These are phyloP conservation scores for Aspergillus hiratsukae DNA, from an alignment of 2,329 filamentous ascomycete species.

Conservation along the genomic window DNA sequence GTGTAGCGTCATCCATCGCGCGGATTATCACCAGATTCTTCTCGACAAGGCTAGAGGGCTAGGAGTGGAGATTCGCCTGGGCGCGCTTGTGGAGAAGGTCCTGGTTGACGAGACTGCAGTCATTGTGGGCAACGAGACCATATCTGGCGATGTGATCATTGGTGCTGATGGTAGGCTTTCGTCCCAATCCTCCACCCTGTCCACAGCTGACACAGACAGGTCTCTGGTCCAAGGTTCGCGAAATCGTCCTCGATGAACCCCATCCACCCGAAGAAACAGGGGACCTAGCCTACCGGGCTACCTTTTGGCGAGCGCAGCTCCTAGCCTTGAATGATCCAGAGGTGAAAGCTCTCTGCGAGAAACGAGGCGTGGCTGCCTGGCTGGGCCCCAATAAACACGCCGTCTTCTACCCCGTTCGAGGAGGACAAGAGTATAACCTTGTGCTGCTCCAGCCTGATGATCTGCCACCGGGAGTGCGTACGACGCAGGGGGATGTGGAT, in stretches of 20 bases:
- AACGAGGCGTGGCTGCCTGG: constrained; percentile 55
- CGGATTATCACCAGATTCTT: constrained; percentile 16
- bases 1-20: constrained; percentile 18
- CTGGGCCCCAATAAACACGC: constrained; percentile 57
- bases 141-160: constrained; percentile 16
- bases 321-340: constrained; percentile 41
- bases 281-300: constrained; percentile 60
- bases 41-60: constrained; percentile 11
- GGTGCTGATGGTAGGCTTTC: constrained; percentile 15
- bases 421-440: constrained; percentile 57
- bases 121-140: constrained; percentile 2
- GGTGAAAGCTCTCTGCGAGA: constrained; percentile 40
- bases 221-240: constrained; percentile 12
- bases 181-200: not conserved
- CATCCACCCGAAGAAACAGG: constrained; percentile 53
- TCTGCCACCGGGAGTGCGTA: constrained; percentile 12
- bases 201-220: constrained; percentile 2
- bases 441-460: constrained; percentile 60
- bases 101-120: constrained; percentile 3
- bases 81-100: constrained; percentile 7
- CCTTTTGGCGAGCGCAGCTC: constrained; percentile 46
- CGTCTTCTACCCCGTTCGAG: constrained; percentile 58
- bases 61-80: constrained; percentile 8
- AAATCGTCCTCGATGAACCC: constrained; percentile 29
- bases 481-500: constrained; percentile 49